Evolutionary conservation across 192 early-diverging fungal species (phyloP), one percentile per base, ranked within the genome.

Genomic region (Powellomyces hirtus): DNA sequence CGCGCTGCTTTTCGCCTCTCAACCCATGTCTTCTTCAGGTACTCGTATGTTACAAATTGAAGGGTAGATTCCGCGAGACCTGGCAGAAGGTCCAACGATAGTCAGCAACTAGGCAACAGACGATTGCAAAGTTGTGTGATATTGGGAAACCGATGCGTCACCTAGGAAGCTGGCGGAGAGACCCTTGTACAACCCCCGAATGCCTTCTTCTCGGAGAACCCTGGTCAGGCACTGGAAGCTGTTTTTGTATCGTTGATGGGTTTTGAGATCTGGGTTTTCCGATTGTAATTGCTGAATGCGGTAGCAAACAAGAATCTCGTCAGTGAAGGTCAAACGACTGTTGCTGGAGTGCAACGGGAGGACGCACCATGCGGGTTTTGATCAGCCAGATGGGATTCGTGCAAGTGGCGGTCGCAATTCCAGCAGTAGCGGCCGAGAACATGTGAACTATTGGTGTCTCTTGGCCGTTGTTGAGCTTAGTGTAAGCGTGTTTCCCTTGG

Each of bases 311-410:
- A n/a, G n/a, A n/a, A n/a, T n/a, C n/a, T n/a, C n/a, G n/a, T n/a
- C n/a, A n/a, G n/a, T n/a, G n/a, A n/a, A n/a, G n/a, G n/a, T n/a
- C n/a, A n/a, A n/a, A n/a, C n/a, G n/a, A n/a, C n/a, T n/a, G n/a
- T n/a, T n/a, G n/a, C n/a, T n/a, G n/a, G n/a, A n/a, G n/a, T n/a
- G n/a, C n/a, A n/a, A n/a, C n/a, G n/a, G n/a, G n/a, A n/a, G n/a
- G n/a, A n/a, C n/a, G n/a, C 10, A 79, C 75, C 82, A 98, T 91
- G 52, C 97, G 78, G 0, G 95, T 98, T 68, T 98, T 98, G 38
- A 98, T 87, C 45, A 98, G 84, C 97, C 97, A 98, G 26, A 98
- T 97, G 0, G 97, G 97, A 68, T 94, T 97, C 1, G 95, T 96
- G n/a, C 77, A 80, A 1, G 89, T 86, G 0, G 92, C 90, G 3